phyloP scores from a whole-genome alignment of 108 stramenopile genomes.

The Nitzschia inconspicua region DNA sequence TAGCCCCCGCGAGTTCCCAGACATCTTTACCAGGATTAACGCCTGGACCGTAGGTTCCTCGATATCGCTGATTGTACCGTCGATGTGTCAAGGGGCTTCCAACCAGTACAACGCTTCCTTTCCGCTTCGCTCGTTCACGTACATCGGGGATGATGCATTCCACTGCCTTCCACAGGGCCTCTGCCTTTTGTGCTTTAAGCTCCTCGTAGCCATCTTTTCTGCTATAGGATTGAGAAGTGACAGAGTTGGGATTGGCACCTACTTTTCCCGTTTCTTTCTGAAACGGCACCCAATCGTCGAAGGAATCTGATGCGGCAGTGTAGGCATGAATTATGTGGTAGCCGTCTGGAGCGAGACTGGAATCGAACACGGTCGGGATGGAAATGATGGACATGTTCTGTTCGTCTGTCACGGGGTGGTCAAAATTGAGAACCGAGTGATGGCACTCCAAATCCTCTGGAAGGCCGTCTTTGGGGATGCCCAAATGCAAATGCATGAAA shows the following conservation, averaged over 20 bases:
- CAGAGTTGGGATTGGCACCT: slow-evolving; percentile 43
- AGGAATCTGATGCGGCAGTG: slow-evolving; percentile 82
- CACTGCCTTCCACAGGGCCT: slow-evolving; percentile 83
- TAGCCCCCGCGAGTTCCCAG: slow-evolving; percentile 55
- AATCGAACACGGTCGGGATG: slow-evolving; percentile 86
- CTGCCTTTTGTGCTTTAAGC: slow-evolving; percentile 74
- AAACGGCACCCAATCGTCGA: slow-evolving; percentile 67
- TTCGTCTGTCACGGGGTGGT: slow-evolving; percentile 63
- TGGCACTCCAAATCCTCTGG: slow-evolving; percentile 74
- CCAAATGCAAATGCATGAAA: slow-evolving; percentile 91
- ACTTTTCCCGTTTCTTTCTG: slow-evolving; percentile 60
- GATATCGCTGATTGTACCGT: slow-evolving; percentile 72
- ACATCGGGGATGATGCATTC: slow-evolving; percentile 88
- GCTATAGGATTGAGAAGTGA: slow-evolving; percentile 47
- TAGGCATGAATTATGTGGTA: slow-evolving; percentile 90
- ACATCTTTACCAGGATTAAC: slow-evolving; percentile 47
- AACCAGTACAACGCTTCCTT: slow-evolving; percentile 52
- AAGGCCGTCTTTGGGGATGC: slow-evolving; percentile 73
- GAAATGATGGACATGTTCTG: slow-evolving; percentile 84
- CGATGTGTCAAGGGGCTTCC: slow-evolving; percentile 89
- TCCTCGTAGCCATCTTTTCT: slow-evolving; percentile 44
- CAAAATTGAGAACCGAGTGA: slow-evolving; percentile 77
- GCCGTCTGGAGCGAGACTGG: slow-evolving; percentile 79
- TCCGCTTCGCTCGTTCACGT: slow-evolving; percentile 55
- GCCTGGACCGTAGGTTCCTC: slow-evolving; percentile 85